Evolutionary conservation across 257 asterid species (phyloP).

Genomic region (Nemophila menziesii): DNA sequence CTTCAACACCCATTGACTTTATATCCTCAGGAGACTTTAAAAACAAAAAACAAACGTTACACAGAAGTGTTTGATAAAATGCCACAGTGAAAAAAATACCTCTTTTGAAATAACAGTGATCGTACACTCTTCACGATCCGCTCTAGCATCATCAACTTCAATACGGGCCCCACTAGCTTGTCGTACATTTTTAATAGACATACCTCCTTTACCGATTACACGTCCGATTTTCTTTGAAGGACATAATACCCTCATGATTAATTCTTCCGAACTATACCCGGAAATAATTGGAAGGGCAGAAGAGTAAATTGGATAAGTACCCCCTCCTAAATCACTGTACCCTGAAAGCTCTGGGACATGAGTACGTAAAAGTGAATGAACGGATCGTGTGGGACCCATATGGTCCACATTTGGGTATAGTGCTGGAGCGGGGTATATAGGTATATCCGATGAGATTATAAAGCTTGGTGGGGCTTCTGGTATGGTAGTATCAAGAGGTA

Average conservation of each 20-base stretch:
- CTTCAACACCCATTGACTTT: slow-evolving; percentile 89
- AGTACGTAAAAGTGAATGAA: slow-evolving; percentile 50
- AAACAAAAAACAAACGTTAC: background rate
- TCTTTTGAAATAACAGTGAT: slow-evolving; percentile 65
- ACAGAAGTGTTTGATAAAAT: background rate
- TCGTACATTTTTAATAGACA: slow-evolving; percentile 56
- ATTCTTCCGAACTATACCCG: slow-evolving; percentile 70
- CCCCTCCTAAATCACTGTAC: slow-evolving; percentile 57
- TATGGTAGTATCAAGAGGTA: slow-evolving; percentile 67
- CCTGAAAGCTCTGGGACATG: slow-evolving; percentile 51
- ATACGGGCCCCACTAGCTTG: slow-evolving; percentile 87
- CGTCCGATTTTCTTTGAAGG: slow-evolving; percentile 76
- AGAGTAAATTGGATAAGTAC: slow-evolving; percentile 70
- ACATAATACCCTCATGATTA: slow-evolving; percentile 56
- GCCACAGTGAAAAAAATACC: slow-evolving; percentile 27
- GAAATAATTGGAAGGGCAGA: slow-evolving; percentile 71
- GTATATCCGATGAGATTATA: slow-evolving; percentile 81
- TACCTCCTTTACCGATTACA: slow-evolving; percentile 88
- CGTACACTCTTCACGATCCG: slow-evolving; percentile 54
- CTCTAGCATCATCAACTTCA: slow-evolving; percentile 71
- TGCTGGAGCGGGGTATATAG: slow-evolving; percentile 68
- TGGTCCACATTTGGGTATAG: slow-evolving; percentile 56
- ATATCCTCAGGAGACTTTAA: slow-evolving; percentile 43
- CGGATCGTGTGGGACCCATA: slow-evolving; percentile 36
- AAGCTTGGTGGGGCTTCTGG: slow-evolving; percentile 72